Evolutionary conservation across 345 rosid genomes (phyloP), one percentile per base, ranked within the genome.

Genomic region (Excoecaria cochinchinensis): DNA sequence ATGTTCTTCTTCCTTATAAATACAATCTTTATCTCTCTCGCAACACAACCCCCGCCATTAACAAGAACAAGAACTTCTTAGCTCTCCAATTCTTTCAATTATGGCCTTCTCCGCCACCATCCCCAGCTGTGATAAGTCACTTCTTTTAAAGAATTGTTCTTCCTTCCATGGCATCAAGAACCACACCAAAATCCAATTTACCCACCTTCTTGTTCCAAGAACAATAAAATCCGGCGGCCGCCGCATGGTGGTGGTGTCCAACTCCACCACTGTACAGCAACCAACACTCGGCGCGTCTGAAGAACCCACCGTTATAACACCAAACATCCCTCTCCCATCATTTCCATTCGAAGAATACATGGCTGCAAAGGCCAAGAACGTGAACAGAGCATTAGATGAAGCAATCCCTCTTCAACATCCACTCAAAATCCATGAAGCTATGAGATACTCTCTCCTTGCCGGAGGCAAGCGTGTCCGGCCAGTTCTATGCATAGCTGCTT

Each of bases 391-490:
- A 36, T 74, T 89, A 3, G 87, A 88, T 0, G 86, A 78, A 52
- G 87, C 93, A 0, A 82, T 91, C 10, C 90, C 90, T 6, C 17
- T 85, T 5, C 78, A 78, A 7, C 77, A 79, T 46, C 90, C 95
- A 3, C 13, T 69, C 7, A 86, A 81, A 17, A 80, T 92, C 78
- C 87, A 84, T 10, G 91, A 90, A 64, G 90, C 97, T 0, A 90
- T 90, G 95, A 83, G 97, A 56, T 92, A 90, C 74, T 85, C 92
- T n/a, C 78, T 92, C 51, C 84, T 90, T 0, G 90, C 89, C 0
- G 90, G 89, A 0, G 95, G 93, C 36, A 89, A 90, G 84, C 89
- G 97, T 1, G 87, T 88, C 14, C 83, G 90, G 36, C 92, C 97
- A 0, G 64, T 88, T 57, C 76, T 92, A 7, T 92, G 95, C 39